Base-by-base conservation (phyloP, 257 asterid genomes). In the Phtheirospermum japonicum region DNA sequence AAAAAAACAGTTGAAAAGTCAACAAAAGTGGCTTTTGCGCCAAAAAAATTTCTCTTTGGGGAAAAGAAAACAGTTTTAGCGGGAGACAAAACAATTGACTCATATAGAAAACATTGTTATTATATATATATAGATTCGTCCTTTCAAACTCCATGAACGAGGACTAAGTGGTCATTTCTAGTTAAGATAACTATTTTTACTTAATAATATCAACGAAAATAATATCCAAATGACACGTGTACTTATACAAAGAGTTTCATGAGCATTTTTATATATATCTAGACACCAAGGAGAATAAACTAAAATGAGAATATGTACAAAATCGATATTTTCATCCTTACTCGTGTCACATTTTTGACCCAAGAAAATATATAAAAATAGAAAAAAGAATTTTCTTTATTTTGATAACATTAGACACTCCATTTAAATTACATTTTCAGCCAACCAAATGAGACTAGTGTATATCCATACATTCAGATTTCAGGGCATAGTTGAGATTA, bases 401-500 rank as follows among this genome's bases (percentile, higher is more conserved):
- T 23, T 23, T 23, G 28, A 23, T 23, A 23, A 23, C 1, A 23
- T 23, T 23, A 23, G 28, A 23, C 28, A 1, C 28, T 1, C 39
- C 28, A 54, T 54, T 53, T 28, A 54, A 54, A 60, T 28, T 19
- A 61, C 56, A 61, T 26, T 26, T 61, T 28, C 30, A 61, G 56
- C 56, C 56, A 61, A 28, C 45, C 66, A n/a, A 61, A 13, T 18
- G 26, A 8, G 32, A 61, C 56, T 28, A 61, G 16, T 43, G 28
- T 43, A 17, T 36, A 34, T 61, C 66, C 66, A 61, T 61, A 61
- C 66, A 45, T 42, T 43, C 66, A n/a, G n/a, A n/a, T n/a, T n/a
- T n/a, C n/a, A n/a, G 56, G 54, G 57, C 43, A 61, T 23, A 43
- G 56, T 61, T 4, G 66, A 26, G 66, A 61, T 61, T 61, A 45